A percentile compares a stretch with the other conserved stretches of the same genome.
phyloP scores from a whole-genome alignment of 352 stramenopile genomes.

The Hyaloperonospora arabidopsidis region DNA sequence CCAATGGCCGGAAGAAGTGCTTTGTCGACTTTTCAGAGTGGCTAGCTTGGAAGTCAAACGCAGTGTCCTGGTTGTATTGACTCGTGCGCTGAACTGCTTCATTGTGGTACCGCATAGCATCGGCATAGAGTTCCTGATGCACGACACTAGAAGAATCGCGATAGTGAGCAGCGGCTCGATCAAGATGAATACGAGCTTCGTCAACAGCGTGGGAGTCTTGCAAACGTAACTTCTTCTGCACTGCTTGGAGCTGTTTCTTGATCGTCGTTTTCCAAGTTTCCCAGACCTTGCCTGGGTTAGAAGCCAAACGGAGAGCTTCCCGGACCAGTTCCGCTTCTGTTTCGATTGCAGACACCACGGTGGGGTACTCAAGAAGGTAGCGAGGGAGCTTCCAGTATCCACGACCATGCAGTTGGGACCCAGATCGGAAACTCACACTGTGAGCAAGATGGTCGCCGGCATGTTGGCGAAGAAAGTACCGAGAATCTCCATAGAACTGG shows the following conservation, averaged over 20 bases:
- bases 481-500: not conserved
- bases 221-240: not conserved
- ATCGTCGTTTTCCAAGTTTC: slow-evolving; percentile 2
- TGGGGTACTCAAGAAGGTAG: slow-evolving; percentile 1
- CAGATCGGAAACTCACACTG: not conserved
- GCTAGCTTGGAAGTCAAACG: not conserved
- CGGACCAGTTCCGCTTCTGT: not conserved
- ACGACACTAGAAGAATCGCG: not conserved
- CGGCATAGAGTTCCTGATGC: not conserved
- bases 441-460: slow-evolving; percentile 2
- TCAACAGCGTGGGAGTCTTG: slow-evolving; percentile 1
- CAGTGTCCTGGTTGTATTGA: not conserved
- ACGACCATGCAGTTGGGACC: slow-evolving; percentile 1
- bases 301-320: not conserved
- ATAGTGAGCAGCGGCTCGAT: slow-evolving; percentile 2
- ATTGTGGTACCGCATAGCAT: not conserved
- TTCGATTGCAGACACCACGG: slow-evolving; percentile 1
- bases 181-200: not conserved
- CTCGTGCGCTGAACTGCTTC: not conserved
- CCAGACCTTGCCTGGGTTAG: not conserved
- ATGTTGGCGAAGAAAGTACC: not conserved
- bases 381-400: not conserved
- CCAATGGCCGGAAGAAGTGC: not conserved
- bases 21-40: not conserved
- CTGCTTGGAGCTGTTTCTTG: not conserved